Percentiles rank a stretch among this genome's conserved stretches.
phyloP scores from a whole-genome alignment of 257 asterid species.

The Knoxia roxburghii region DNA sequence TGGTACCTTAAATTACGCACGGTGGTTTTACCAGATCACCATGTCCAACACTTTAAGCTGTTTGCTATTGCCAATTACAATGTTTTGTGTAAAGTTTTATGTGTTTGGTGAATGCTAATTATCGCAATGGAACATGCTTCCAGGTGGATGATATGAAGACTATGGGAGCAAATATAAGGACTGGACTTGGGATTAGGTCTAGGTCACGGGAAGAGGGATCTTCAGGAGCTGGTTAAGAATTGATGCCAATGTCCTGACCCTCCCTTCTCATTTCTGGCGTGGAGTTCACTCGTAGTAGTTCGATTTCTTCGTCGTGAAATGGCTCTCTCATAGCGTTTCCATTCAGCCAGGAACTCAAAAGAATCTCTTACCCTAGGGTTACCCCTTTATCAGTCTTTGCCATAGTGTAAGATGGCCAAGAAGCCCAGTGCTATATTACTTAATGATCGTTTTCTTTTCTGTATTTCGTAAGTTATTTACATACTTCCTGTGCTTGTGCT shows the following conservation, averaged over 20 bases:
- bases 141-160: constrained; percentile 66
- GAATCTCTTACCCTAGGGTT: not conserved
- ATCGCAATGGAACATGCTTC: not conserved
- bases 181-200: constrained; percentile 42
- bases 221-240: not conserved
- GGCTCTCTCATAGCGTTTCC: not conserved
- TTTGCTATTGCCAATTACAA: not conserved
- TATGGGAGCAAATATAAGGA: constrained; percentile 53
- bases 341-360: not conserved
- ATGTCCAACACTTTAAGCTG: not conserved
- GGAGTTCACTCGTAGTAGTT: too few relatives aligned
- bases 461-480: not conserved
- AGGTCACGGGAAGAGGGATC: constrained; percentile 35
- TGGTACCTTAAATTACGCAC: not conserved
- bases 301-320: not conserved
- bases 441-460: not conserved
- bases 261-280: not conserved
- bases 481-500: not conserved
- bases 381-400: not conserved
- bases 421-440: too few relatives aligned
- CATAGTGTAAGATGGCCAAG: not conserved
- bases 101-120: not conserved
- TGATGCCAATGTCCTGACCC: not conserved
- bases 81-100: too few relatives aligned
- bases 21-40: not conserved